Conservation (phyloP, 2,329 filamentous ascomycete species). For the Ascochyta viciae-villosae region DNA sequence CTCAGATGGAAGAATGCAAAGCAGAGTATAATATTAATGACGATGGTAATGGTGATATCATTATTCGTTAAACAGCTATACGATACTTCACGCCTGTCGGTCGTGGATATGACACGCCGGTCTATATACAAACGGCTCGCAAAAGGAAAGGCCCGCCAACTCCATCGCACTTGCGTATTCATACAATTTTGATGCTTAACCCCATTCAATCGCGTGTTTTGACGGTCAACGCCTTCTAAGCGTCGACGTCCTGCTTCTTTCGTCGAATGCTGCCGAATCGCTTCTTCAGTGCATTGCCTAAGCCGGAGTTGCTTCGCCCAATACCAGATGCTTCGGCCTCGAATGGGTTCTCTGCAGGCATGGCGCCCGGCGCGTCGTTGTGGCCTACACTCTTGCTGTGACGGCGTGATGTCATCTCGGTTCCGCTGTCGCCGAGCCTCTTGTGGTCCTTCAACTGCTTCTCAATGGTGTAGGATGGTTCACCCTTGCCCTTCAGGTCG, state of each 20-base stretch:
- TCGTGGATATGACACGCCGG: neutral
- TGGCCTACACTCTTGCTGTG: constrained; percentile 48
- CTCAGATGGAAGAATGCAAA: neutral
- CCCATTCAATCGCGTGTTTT: neutral
- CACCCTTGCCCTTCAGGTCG: constrained; percentile 83
- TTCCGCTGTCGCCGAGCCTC: constrained; percentile 49
- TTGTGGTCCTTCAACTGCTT: constrained; percentile 69
- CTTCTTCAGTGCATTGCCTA: constrained; percentile 54
- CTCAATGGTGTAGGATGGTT: constrained; percentile 76
- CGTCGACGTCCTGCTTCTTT: constrained; percentile 37
- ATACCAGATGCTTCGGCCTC: constrained; percentile 38
- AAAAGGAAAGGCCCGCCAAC: constrained; percentile 1
- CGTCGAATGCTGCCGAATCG: constrained; percentile 55
- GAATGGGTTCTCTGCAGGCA: constrained; percentile 37
- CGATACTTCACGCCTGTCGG: constrained; percentile 5
- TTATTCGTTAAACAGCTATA: constrained; percentile 12
- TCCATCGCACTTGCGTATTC: neutral
- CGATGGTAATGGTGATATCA: neutral
- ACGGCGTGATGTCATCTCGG: constrained; percentile 54
- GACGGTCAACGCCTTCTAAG: constrained; percentile 21
- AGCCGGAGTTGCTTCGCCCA: constrained; percentile 43
- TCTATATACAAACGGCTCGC: neutral
- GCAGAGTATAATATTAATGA: neutral
- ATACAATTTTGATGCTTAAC: constrained; percentile 11
- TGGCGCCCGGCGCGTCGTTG: constrained; percentile 29